phyloP scores from a whole-genome alignment of 129 eudicot genomes.

The Erigeron canadensis region DNA sequence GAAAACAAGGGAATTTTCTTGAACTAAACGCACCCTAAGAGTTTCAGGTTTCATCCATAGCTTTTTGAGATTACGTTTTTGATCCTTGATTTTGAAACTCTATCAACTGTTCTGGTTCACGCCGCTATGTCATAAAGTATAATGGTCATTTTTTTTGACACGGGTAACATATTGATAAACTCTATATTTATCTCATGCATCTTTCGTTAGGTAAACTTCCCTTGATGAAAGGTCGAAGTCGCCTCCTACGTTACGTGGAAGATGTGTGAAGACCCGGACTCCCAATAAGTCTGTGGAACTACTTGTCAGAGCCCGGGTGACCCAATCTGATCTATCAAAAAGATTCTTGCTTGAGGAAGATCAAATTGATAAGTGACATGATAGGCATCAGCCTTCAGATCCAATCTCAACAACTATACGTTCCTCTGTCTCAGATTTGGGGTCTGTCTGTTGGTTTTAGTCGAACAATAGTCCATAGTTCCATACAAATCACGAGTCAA shows the following conservation, averaged over 20 bases:
- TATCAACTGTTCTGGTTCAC: too few species aligned
- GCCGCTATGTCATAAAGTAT: too few species aligned
- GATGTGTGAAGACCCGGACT: conserved; percentile 34
- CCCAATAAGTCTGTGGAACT: conserved; percentile 28
- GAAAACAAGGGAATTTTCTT: too few species aligned
- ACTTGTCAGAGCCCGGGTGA: conserved; percentile 27
- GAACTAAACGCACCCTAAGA: too few species aligned
- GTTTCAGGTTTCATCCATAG: too few species aligned
- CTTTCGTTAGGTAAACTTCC: conserved; percentile 51
- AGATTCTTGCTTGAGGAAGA: conserved; percentile 40
- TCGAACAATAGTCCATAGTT: conserved; percentile 27
- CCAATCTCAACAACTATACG: conserved; percentile 20
- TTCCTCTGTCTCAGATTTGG: conserved; percentile 23
- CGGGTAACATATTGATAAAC: too few species aligned
- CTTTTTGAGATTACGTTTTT: too few species aligned
- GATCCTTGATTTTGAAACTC: too few species aligned
- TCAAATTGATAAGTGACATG: conserved; percentile 53
- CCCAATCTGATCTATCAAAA: conserved; percentile 50
- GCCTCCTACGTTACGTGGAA: conserved; percentile 56
- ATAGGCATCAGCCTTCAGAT: conserved; percentile 36
- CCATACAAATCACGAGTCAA: conserved; percentile 26
- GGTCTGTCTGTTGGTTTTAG: conserved; percentile 18
- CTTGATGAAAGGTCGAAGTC: conserved; percentile 71
- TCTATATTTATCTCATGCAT: too few species aligned
- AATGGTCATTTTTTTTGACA: too few species aligned